Evolutionary conservation across 164 flowering plant genomes (phyloP).

Genomic region (Amborella trichopoda): DNA sequence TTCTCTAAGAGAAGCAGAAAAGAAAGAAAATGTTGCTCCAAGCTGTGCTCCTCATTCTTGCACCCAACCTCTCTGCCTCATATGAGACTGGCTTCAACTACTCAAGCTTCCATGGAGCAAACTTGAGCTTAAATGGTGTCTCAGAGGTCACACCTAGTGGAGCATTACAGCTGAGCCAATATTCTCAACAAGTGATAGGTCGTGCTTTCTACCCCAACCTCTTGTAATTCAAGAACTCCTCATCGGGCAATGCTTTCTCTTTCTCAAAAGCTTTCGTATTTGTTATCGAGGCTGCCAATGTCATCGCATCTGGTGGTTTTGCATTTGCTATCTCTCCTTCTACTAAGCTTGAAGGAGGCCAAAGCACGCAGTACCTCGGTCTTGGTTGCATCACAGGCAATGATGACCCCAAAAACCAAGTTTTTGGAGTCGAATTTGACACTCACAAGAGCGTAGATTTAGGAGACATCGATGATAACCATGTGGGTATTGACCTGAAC

Average conservation of each 20-base stretch:
- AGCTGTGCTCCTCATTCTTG: no score
- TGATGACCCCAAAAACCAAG: constrained; percentile 10
- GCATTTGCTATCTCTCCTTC: constrained; percentile 17
- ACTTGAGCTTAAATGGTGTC: no score
- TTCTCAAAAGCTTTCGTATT: constrained; percentile 20
- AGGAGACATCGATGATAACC: constrained; percentile 15
- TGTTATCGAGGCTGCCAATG: constrained; percentile 6
- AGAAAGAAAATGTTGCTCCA: no score
- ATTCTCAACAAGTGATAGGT: no score
- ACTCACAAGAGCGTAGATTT: constrained; percentile 4
- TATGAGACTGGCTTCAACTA: no score
- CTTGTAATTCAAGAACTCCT: no score
- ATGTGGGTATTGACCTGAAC: constrained; percentile 20
- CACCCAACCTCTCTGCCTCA: no score
- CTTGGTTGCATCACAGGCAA: constrained; percentile 8
- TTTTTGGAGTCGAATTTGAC: constrained; percentile 14
- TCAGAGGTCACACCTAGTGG: constrained; percentile 4
- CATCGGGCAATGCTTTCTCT: no score
- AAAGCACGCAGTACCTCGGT: constrained; percentile 10
- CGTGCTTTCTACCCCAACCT: no score
- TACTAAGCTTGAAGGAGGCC: constrained; percentile 5
- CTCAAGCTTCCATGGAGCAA: no score
- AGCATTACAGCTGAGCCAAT: no score
- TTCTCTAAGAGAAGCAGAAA: no score
- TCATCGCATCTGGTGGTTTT: constrained; percentile 11